These are phyloP conservation scores for Mucor circinelloides DNA, from an alignment of 371 early-diverging fungal species.

Conservation along the genomic window DNA sequence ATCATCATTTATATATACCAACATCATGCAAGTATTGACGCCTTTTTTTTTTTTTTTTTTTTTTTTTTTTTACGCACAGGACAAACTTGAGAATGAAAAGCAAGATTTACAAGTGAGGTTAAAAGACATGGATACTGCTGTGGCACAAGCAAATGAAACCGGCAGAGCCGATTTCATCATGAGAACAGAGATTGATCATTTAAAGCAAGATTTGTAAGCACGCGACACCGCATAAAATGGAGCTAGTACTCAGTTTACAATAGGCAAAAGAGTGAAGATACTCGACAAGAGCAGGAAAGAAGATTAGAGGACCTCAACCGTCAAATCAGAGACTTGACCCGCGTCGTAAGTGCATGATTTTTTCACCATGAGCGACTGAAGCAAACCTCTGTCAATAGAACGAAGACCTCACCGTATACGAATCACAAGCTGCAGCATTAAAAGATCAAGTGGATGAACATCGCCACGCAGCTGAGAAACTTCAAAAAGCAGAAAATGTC, in stretches of 20 bases:
- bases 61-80: conserved; percentile 40
- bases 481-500: conserved; percentile 90
- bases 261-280: conserved; percentile 78
- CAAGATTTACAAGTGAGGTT: conserved; percentile 67
- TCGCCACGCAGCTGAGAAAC: conserved; percentile 83
- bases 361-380: background rate
- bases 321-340: conserved; percentile 67
- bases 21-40: background rate
- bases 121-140: conserved; percentile 69
- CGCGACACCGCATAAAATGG: background rate
- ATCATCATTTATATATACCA: background rate
- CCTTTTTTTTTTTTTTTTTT: background rate
- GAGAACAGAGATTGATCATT: conserved; percentile 83
- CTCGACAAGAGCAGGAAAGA: conserved; percentile 74
- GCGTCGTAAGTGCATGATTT: conserved; percentile 46
- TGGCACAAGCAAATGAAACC: conserved; percentile 71
- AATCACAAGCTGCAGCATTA: conserved; percentile 70
- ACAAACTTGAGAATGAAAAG: conserved; percentile 65
- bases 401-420: conserved; percentile 57
- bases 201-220: conserved; percentile 79
- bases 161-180: conserved; percentile 85
- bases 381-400: conserved; percentile 32
- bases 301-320: conserved; percentile 59
- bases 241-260: background rate
- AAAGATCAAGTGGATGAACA: conserved; percentile 92